Evolutionary conservation across 2,329 filamentous ascomycete species (phyloP).

Genomic region (Pezicula neosporulosa): DNA sequence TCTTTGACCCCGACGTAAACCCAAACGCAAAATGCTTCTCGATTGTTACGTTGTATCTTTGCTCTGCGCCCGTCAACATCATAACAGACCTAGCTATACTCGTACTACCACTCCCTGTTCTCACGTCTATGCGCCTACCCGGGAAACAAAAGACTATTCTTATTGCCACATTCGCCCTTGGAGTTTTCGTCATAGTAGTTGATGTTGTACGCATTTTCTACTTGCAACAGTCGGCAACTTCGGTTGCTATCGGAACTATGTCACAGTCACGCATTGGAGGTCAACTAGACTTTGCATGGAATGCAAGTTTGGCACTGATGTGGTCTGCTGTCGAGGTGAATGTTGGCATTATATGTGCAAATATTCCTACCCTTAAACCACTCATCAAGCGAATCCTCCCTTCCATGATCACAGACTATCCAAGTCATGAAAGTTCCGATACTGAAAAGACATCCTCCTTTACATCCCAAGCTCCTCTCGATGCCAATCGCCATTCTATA

Average conservation of each 20-base stretch:
- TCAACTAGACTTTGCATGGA: constrained; percentile 59
- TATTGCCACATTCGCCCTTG: constrained; percentile 80
- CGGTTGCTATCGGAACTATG: constrained; percentile 1
- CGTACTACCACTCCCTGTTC: constrained; percentile 81
- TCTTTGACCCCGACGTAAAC: constrained; percentile 46
- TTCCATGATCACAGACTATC: constrained; percentile 21
- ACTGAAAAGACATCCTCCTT: constrained; percentile 13
- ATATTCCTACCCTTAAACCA: constrained; percentile 89
- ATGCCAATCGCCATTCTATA: not conserved
- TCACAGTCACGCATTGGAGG: constrained; percentile 36
- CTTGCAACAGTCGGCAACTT: constrained; percentile 53
- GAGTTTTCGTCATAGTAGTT: constrained; percentile 82
- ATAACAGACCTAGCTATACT: constrained; percentile 87
- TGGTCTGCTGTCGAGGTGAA: constrained; percentile 94
- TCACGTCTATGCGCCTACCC: constrained; percentile 83
- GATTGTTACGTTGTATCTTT: constrained; percentile 64
- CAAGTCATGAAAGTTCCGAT: not conserved
- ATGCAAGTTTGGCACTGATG: constrained; percentile 82
- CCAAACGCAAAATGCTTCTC: constrained; percentile 35
- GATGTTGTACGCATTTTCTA: constrained; percentile 90
- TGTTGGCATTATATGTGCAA: constrained; percentile 83
- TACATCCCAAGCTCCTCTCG: constrained; percentile 9
- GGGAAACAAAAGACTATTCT: constrained; percentile 84
- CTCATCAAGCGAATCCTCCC: constrained; percentile 54
- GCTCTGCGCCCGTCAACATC: constrained; percentile 85